A percentile compares a stretch with the other conserved stretches of the same genome.
These are phyloP conservation scores for Leccinum olivaceopallidum DNA, from an alignment of 768 basidiomycete genomes.

Conservation along the genomic window DNA sequence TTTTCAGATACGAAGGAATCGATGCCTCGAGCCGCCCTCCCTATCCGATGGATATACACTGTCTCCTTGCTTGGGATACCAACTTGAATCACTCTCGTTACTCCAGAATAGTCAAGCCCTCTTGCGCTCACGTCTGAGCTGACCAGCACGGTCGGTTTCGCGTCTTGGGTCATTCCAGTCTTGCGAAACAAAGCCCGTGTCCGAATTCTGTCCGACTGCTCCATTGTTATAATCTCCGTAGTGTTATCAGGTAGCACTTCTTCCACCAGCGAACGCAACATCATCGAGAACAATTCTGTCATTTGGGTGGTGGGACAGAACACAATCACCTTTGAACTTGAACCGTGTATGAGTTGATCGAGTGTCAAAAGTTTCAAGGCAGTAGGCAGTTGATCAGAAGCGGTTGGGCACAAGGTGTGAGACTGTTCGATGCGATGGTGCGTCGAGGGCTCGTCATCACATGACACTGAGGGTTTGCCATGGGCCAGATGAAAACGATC, in stretches of 20 bases:
- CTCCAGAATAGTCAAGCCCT: conserved; percentile 86
- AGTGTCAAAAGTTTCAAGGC: conserved; percentile 78
- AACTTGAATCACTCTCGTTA: conserved; percentile 89
- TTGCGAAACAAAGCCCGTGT: conserved; percentile 28
- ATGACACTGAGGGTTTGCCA: background rate
- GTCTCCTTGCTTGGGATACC: conserved; percentile 72
- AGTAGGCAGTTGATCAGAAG: conserved; percentile 75
- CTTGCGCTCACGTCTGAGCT: conserved; percentile 89
- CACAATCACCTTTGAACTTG: conserved; percentile 71
- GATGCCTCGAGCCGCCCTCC: conserved; percentile 76
- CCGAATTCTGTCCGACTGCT: conserved; percentile 18
- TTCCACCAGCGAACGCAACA: conserved; percentile 53
- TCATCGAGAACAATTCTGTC: conserved; percentile 70
- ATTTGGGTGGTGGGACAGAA: conserved; percentile 86
- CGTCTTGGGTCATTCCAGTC: conserved; percentile 22
- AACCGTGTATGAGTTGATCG: conserved; percentile 76
- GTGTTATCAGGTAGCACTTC: conserved; percentile 50
- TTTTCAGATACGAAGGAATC: conserved; percentile 40
- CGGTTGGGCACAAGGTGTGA: conserved; percentile 68
- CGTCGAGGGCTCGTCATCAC: conserved; percentile 42
- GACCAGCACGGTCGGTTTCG: conserved; percentile 61
- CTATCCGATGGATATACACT: conserved; percentile 84
- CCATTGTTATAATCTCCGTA: conserved; percentile 67
- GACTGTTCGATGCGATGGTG: conserved; percentile 81
- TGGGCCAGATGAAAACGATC: background rate